Base-by-base conservation (phyloP, 495 filamentous ascomycete species). In the Chaetomium cochliodes region DNA sequence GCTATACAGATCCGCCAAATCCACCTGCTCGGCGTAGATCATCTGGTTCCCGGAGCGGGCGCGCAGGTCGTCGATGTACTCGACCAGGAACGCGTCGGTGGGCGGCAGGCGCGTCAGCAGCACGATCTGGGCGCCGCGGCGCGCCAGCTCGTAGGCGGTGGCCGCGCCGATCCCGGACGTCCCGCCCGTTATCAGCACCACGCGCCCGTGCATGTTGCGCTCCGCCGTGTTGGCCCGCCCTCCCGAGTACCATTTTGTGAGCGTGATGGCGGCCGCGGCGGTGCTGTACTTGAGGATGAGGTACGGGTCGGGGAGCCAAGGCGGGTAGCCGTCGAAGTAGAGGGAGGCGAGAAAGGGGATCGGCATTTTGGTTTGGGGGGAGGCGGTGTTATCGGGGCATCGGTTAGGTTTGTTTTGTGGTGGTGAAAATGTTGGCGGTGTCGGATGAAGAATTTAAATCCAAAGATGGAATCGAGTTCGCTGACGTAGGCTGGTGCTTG, bases 21-120 rank as follows among this genome's bases (percentile, higher is more conserved):
- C 93, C 41, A 94, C 91, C 73, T 96, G 89, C 74, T 99, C 94
- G 61, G 96, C 92, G 70, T 93, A 97, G 69, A 99, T 91, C 62
- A 98, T 80, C 22, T 92, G 81, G 80, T 98, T 99, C 13, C 84
- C 83, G n/a, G 91, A 92, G 26, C 82, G 79, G 18, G 80, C 80
- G 52, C 94, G 90, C 7, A 99, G 78, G 74, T 97, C 94, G 28
- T 93, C 87, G 70, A 99, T 91, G 76, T 89, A 94, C 65, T 98
- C 96, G 60, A 89, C 87, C 1, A 97, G 84, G 76, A 97, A 99
- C 26, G 91, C 80, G 74, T 98, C 93, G 37, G 86, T 85, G 5
- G 88, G 85, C 1, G 89, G 78, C 71, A 93, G 87, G 70, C 89
- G 90, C 7, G 92, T 93, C 25, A 99, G 87, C 16, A 99, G 87